Evolutionary conservation across 2,329 filamentous ascomycete genomes (phyloP).

Genomic region (Xylaria sp.): DNA sequence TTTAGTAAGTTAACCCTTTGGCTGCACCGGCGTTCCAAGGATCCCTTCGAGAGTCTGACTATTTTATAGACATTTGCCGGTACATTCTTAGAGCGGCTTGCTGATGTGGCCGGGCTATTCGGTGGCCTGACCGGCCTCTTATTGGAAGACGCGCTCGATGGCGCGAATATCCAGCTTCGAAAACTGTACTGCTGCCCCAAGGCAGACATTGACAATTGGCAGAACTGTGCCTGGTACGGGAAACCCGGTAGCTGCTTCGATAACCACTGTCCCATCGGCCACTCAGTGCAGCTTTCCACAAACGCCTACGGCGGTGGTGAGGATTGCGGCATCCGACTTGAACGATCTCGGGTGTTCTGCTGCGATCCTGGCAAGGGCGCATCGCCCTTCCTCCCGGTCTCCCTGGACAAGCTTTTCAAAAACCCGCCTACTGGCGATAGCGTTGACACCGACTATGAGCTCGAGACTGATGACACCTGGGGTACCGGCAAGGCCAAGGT

Average conservation of each 20-base stretch:
- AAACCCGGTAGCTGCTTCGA: slow-evolving; percentile 51
- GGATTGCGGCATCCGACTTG: slow-evolving; percentile 37
- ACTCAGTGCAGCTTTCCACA: slow-evolving; percentile 47
- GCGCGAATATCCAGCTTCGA: slow-evolving; percentile 4
- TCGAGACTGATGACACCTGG: slow-evolving; percentile 48
- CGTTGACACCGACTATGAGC: slow-evolving; percentile 48
- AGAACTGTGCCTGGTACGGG: slow-evolving; percentile 48
- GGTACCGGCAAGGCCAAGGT: slow-evolving; percentile 27
- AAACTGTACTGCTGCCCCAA: slow-evolving; percentile 18
- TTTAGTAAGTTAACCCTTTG: neutral
- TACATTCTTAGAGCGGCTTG: slow-evolving; percentile 5
- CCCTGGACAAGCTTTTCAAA: slow-evolving; percentile 52
- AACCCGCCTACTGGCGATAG: slow-evolving; percentile 49
- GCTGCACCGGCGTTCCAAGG: neutral
- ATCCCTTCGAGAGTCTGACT: neutral
- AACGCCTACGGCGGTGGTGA: slow-evolving; percentile 46
- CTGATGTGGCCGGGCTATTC: slow-evolving; percentile 6
- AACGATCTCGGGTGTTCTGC: slow-evolving; percentile 49
- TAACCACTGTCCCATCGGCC: slow-evolving; percentile 47
- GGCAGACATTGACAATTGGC: slow-evolving; percentile 5
- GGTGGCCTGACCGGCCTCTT: neutral
- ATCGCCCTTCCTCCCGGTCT: slow-evolving; percentile 52
- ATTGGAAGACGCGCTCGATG: slow-evolving; percentile 10
- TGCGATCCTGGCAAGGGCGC: slow-evolving; percentile 48
- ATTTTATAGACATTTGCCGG: slow-evolving; percentile 7